phyloP scores from a whole-genome alignment of 257 asterid genomes.

The Cynanchum wilfordii region DNA sequence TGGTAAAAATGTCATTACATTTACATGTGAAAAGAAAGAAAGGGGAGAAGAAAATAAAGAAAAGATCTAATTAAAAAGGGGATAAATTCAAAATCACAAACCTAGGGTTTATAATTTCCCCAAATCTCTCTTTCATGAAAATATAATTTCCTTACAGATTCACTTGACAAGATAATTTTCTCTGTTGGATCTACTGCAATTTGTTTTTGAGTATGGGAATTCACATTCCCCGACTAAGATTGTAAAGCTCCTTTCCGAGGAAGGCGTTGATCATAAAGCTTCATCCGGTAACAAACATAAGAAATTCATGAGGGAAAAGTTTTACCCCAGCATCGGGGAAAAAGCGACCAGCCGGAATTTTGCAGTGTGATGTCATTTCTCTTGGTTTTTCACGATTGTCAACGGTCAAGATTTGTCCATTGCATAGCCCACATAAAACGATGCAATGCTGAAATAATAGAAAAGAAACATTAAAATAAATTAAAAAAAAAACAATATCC shows the following conservation, averaged over 20 bases:
- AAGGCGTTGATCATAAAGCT: constrained; percentile 78
- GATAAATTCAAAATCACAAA: too few relatives aligned
- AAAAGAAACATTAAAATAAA: constrained; percentile 10
- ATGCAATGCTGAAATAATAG: constrained; percentile 47
- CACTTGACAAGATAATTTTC: too few relatives aligned
- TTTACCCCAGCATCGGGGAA: constrained; percentile 17
- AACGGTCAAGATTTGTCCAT: constrained; percentile 64
- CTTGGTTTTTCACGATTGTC: constrained; percentile 75
- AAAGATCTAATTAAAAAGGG: too few relatives aligned
- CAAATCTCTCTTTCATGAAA: too few relatives aligned
- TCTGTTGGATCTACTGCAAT: too few relatives aligned
- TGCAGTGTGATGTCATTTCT: constrained; percentile 25
- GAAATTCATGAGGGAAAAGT: not conserved
- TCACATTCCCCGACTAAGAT: too few relatives aligned
- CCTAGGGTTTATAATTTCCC: too few relatives aligned
- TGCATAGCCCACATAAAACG: constrained; percentile 80
- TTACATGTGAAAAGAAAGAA: too few relatives aligned
- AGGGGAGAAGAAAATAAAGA: too few relatives aligned
- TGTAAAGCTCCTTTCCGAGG: constrained; percentile 69
- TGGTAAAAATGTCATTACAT: too few relatives aligned
- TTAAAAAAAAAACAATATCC: not conserved
- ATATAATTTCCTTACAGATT: too few relatives aligned
- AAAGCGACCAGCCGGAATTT: constrained; percentile 10
- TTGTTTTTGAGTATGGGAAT: too few relatives aligned
- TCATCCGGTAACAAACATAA: constrained; percentile 39